Percentiles rank a stretch among this genome's conserved stretches.
Evolutionary conservation across 345 rosid genomes (phyloP).

Genomic region (Diplotaxis tenuifolia): DNA sequence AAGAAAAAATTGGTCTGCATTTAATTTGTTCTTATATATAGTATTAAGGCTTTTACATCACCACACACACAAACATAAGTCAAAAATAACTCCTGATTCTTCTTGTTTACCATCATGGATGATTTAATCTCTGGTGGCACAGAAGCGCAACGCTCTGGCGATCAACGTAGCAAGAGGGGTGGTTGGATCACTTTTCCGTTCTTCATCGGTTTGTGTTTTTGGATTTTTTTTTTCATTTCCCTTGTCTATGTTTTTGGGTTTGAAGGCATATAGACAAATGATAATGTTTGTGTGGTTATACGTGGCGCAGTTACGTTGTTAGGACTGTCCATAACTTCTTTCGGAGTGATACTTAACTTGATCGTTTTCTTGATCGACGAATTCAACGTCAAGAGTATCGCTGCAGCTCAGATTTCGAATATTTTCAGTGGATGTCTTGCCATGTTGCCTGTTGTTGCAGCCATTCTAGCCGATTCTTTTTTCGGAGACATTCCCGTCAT

Average conservation of each 20-base stretch:
- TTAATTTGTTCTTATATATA: background rate
- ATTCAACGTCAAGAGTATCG: constrained; percentile 43
- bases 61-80: constrained; percentile 10
- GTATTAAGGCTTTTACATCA: background rate
- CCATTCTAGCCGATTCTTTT: constrained; percentile 49
- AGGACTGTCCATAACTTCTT: constrained; percentile 37
- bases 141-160: constrained; percentile 9
- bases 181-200: constrained; percentile 56
- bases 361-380: constrained; percentile 38
- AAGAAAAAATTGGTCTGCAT: background rate
- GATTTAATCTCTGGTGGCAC: constrained; percentile 1
- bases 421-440: constrained; percentile 30
- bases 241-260: background rate
- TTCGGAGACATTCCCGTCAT: constrained; percentile 38
- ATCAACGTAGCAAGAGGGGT: constrained; percentile 26
- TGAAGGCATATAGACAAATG: background rate
- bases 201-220: constrained; percentile 37
- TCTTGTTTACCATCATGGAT: constrained; percentile 8
- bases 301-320: constrained; percentile 36
- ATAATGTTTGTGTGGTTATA: background rate
- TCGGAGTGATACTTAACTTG: constrained; percentile 47
- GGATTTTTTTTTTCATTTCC: background rate
- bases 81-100: background rate
- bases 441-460: constrained; percentile 42
- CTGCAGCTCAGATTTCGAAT: constrained; percentile 44